phyloP scores from a whole-genome alignment of 345 rosid genomes.

The Arabidopsis suecica region DNA sequence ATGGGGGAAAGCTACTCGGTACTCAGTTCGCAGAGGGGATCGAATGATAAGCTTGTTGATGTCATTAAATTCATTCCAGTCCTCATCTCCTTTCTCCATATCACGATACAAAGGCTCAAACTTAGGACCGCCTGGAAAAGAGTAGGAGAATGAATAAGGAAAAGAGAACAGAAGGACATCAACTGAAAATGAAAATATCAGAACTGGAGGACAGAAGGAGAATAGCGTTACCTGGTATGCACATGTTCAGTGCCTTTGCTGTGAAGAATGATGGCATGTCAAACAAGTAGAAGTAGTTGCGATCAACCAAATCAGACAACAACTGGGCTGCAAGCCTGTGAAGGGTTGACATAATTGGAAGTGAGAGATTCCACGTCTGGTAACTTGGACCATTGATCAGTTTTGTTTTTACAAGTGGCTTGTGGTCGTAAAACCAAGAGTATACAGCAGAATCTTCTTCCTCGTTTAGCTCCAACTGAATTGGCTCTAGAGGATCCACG shows the following conservation, averaged over 20 bases:
- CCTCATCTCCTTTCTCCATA: constrained; percentile 99
- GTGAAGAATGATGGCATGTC: constrained; percentile 99
- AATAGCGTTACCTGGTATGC: constrained; percentile 81
- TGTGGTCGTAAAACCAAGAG: constrained; percentile 99
- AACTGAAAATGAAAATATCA: neutral
- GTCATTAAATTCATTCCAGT: constrained; percentile 99
- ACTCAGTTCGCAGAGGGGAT: constrained; percentile 97
- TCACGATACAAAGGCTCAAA: constrained; percentile 98
- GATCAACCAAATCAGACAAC: constrained; percentile 91
- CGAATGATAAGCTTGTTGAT: constrained; percentile 97
- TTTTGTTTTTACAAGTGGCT: constrained; percentile 96
- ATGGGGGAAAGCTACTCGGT: constrained; percentile 95
- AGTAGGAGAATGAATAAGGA: constrained; percentile 16
- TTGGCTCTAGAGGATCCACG: constrained; percentile 98
- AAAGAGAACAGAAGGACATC: neutral
- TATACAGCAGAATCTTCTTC: constrained; percentile 98
- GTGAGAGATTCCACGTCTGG: constrained; percentile 98
- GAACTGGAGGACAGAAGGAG: constrained; percentile 13
- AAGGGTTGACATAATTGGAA: constrained; percentile 98
- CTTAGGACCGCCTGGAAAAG: constrained; percentile 88
- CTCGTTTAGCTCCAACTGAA: constrained; percentile 88
- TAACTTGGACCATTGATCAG: constrained; percentile 99
- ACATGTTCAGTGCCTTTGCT: constrained; percentile 97
- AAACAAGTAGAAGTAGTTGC: constrained; percentile 95
- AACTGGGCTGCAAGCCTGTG: constrained; percentile 98